Evolutionary conservation across 306 rosid species (phyloP), one percentile per base, ranked within the genome.

Genomic region (Sphenostylis stenocarpa): DNA sequence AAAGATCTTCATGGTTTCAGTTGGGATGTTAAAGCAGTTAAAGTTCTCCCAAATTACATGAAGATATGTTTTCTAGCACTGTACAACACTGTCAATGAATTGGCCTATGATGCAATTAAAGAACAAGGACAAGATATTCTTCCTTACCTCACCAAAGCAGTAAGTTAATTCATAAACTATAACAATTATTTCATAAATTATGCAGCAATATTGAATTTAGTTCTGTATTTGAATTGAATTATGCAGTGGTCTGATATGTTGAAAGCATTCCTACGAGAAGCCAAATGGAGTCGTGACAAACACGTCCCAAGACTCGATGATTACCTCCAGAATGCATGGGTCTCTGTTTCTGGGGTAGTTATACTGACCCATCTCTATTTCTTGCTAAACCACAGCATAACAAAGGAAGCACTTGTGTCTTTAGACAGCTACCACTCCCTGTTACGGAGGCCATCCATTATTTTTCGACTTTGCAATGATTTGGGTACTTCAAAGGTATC

Each of bases 381-480:
- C 62, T 26, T 87, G 2, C 28, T 81, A 58, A 80, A 75, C 15
- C 75, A 45, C 39, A 79, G n/a, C 38, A 62, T 75, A 58, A 77
- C 93, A 21, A 55, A 84, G 19, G 79, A 81, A n/a, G 80, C 79
- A 38, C 82, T 87, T 39, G 55, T 71, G 3, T 41, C 72, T 70
- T 67, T 87, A 44, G 49, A 76, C 7, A 81, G 75, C 21, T 56
- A 16, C 66, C 88, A 84, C 10, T 20, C 72, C 41, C 77, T 86
- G 26, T 21, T 85, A 28, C 68, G 61, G 4, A 52, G 13, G 34
- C 85, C 93, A 0, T 83, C 91, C 44, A n/a, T 24, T 3, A 85
- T 86, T 70, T 87, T 89, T 43, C 83, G 94, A 31, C 88, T 89
- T 14, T 79, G 78, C 74, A 89, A 91, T 38, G 96, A 91, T 77